phyloP scores from a whole-genome alignment of 768 basidiomycete genomes.

The Suillus placidus region DNA sequence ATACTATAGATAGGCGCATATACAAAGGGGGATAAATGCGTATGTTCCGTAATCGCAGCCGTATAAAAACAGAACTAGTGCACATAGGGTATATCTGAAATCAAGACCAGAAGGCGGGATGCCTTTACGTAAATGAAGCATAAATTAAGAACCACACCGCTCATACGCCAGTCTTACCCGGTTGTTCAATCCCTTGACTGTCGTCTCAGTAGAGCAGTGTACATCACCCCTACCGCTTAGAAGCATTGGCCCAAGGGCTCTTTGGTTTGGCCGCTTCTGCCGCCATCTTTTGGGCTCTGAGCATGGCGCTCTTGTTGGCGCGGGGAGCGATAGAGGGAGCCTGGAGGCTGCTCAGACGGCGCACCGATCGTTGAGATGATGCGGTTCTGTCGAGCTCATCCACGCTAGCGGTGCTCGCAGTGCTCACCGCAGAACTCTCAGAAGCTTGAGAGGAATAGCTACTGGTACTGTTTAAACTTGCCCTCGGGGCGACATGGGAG shows the following conservation, averaged over 20 bases:
- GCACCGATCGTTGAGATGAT: slow-evolving; percentile 34
- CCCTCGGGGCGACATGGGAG: slow-evolving; percentile 30
- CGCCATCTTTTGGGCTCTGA: slow-evolving; percentile 70
- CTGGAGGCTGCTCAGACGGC: slow-evolving; percentile 59
- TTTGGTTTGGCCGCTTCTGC: slow-evolving; percentile 34
- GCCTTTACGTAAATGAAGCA: slow-evolving; percentile 24
- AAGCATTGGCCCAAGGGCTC: slow-evolving; percentile 36
- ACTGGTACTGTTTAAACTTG: slow-evolving; percentile 8
- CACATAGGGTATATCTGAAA: slow-evolving; percentile 23
- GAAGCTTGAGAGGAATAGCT: slow-evolving; percentile 31
- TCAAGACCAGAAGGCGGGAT: slow-evolving; percentile 14
- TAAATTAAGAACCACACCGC: slow-evolving; percentile 14
- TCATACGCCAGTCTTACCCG: not conserved
- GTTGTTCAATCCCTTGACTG: not conserved
- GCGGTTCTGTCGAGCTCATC: slow-evolving; percentile 15
- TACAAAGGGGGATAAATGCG: slow-evolving; percentile 14
- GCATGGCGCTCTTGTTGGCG: slow-evolving; percentile 71
- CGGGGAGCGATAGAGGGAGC: slow-evolving; percentile 68
- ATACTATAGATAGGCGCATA: slow-evolving; percentile 15
- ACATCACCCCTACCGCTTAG: slow-evolving; percentile 24
- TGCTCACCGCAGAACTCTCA: slow-evolving; percentile 30
- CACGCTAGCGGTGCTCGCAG: slow-evolving; percentile 30
- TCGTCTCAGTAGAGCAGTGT: not conserved
- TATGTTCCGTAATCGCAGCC: slow-evolving; percentile 19
- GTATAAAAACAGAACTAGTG: slow-evolving; percentile 15